Evolutionary conservation across 1,284 basidiomycete species (phyloP), one percentile per base, ranked within the genome.

Genomic region (Ustilago shanxiensis): DNA sequence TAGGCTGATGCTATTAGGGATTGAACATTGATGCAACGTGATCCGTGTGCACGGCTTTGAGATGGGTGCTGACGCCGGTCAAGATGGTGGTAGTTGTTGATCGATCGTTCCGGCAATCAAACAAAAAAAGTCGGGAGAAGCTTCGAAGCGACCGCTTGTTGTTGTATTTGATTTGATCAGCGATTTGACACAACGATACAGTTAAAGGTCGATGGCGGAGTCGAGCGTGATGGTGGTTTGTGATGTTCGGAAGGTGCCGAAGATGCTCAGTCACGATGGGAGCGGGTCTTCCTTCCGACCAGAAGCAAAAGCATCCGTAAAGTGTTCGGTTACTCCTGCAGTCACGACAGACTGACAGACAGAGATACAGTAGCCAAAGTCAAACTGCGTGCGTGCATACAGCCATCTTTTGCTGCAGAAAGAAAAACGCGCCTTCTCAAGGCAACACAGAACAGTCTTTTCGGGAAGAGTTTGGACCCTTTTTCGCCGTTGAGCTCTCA

Each of bases 1-100:
- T 8, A 13, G 26, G 24, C 14, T 18, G n/a, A 45, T 11, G 26
- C 16, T 11, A 22, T 28, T 6, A 31, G 37, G 29, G 37, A 45
- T 9, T 35, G 52, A 3, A 26, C 65, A 60, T 67, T 37, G 49
- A 67, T 47, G 26, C 41, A 11, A 26, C 28, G 35, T 22, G 37
- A 28, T 16, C 8, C n/a, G 41, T 20, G n/a, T 44, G 41, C 47
- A 26, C 47, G 18, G 22, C 24, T 49, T 26, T 7, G 13, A 16
- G 24, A 9, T 28, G 4, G 47, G 24, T 22, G 24, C 47, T 24
- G 22, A 26, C 14, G 9, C 8, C 24, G 20, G 26, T 49, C 24
- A 16, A 49, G 47, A 47, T 47, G 31, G 31, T 33, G 31, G 31
- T 11, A 6, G 31, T 33, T 33, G 44, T 3, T 45, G 47, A 28